A percentile compares a stretch with the other conserved stretches of the same genome.
phyloP scores from a whole-genome alignment of 495 filamentous ascomycete species.

The Parathielavia appendiculata region DNA sequence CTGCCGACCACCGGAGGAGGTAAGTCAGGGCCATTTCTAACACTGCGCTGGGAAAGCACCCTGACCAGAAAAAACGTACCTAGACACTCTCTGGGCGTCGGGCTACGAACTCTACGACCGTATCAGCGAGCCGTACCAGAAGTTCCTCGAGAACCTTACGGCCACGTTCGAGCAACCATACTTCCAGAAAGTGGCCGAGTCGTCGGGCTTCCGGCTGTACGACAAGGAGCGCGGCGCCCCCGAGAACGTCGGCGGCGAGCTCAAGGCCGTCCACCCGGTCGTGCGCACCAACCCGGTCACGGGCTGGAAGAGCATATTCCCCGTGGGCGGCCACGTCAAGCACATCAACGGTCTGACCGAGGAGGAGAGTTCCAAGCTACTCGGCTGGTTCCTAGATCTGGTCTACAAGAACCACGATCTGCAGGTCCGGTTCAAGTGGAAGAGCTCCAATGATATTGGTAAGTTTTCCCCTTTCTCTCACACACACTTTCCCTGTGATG shows the following conservation, averaged over 20 bases:
- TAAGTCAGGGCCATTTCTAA: constrained; percentile 29
- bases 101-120: constrained; percentile 74
- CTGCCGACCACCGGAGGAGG: constrained; percentile 64
- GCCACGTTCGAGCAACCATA: constrained; percentile 58
- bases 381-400: constrained; percentile 54
- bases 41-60: not conserved
- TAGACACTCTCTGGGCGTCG: constrained; percentile 55
- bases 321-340: constrained; percentile 55
- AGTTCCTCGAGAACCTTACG: constrained; percentile 61
- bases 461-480: constrained; percentile 4
- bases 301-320: constrained; percentile 70
- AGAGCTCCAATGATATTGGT: constrained; percentile 54
- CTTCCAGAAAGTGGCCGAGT: constrained; percentile 51
- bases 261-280: constrained; percentile 61
- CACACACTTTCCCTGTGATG: not conserved
- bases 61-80: not conserved
- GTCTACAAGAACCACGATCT: constrained; percentile 70
- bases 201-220: constrained; percentile 52
- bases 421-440: constrained; percentile 64
- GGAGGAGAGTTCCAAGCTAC: constrained; percentile 54
- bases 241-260: constrained; percentile 56
- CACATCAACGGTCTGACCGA: constrained; percentile 61
- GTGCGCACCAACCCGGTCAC: constrained; percentile 74
- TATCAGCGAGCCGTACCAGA: constrained; percentile 57
- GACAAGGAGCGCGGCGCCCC: constrained; percentile 55